A percentile compares a stretch with the other conserved stretches of the same genome.
phyloP scores from a whole-genome alignment of 257 asterid genomes.

The Anisodus acutangulus region DNA sequence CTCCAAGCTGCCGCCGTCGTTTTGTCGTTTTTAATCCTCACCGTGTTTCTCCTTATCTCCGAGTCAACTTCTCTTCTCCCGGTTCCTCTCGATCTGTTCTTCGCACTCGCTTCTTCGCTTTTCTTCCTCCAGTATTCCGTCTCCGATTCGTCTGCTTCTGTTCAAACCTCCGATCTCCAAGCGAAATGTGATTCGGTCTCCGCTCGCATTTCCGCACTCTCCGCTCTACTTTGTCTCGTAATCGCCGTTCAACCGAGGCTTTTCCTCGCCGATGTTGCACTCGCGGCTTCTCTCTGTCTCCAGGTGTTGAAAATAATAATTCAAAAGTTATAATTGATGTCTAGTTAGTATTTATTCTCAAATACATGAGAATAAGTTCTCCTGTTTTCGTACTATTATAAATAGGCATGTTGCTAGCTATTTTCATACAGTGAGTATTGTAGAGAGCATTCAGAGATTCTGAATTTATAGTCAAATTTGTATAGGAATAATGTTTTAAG shows the following conservation, averaged over 20 bases:
- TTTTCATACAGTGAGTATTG: no score
- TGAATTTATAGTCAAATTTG: no score
- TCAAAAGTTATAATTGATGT: no score
- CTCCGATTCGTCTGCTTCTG: constrained; percentile 58
- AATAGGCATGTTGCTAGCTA: no score
- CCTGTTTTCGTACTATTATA: no score
- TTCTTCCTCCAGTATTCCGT: constrained; percentile 70
- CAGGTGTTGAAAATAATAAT: constrained; percentile 25
- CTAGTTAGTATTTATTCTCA: no score
- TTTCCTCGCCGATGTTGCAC: constrained; percentile 65
- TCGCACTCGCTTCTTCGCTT: constrained; percentile 64
- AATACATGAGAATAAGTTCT: no score
- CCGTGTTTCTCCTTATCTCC: constrained; percentile 43
- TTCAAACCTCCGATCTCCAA: constrained; percentile 88
- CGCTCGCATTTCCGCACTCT: constrained; percentile 58
- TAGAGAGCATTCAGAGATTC: no score
- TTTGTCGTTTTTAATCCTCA: constrained; percentile 36
- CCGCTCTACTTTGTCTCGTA: constrained; percentile 53
- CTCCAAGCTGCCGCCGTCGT: constrained; percentile 71
- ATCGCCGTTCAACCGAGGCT: constrained; percentile 63
- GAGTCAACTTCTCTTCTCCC: constrained; percentile 75
- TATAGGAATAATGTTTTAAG: no score
- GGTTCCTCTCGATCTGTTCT: constrained; percentile 67
- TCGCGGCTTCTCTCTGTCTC: constrained; percentile 67
- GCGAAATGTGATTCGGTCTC: constrained; percentile 69